A percentile compares a stretch with the other conserved stretches of the same genome.
Evolutionary conservation across 768 basidiomycete genomes (phyloP).

Genomic region (Rhodotorula diobovata): DNA sequence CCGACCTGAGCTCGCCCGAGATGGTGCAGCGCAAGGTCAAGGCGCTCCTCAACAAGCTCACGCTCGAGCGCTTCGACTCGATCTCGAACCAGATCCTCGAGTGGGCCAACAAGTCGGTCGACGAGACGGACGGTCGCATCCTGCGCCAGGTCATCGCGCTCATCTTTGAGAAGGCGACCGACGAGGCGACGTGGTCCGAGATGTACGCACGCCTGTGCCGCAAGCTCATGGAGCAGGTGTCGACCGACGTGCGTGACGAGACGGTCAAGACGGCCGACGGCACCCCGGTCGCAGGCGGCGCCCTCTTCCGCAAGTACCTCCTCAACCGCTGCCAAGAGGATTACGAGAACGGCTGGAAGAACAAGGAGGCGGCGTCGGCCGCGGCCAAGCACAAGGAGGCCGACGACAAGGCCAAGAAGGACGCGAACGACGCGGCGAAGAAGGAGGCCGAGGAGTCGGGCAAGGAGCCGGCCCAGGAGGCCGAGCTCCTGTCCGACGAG

Average conservation of each 20-base stretch:
- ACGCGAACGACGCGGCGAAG: conserved; percentile 49
- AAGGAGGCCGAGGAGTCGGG: conserved; percentile 48
- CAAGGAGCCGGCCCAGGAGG: conserved; percentile 57
- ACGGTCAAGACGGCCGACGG: conserved; percentile 74
- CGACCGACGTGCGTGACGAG: conserved; percentile 79
- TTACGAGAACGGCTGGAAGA: conserved; percentile 92
- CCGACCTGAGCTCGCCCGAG: conserved; percentile 63
- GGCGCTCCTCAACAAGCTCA: conserved; percentile 84
- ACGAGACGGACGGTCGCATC: conserved; percentile 87
- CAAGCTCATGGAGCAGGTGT: conserved; percentile 93
- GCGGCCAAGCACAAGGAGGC: conserved; percentile 78
- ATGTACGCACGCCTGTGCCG: conserved; percentile 95
- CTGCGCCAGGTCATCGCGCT: conserved; percentile 93
- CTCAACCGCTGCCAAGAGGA: conserved; percentile 96
- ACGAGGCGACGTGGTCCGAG: conserved; percentile 90
- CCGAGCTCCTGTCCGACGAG: conserved; percentile 79
- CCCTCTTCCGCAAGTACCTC: conserved; percentile 93
- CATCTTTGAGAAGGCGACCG: conserved; percentile 95
- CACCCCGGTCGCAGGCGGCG: conserved; percentile 84
- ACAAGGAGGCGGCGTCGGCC: conserved; percentile 76
- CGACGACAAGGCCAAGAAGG: conserved; percentile 76
- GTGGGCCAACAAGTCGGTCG: conserved; percentile 90
- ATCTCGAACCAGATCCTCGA: conserved; percentile 91
- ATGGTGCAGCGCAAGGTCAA: conserved; percentile 91
- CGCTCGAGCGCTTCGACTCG: conserved; percentile 92